These are phyloP conservation scores for Puya raimondii DNA, from an alignment of 176 grass and related monocot species.

Conservation along the genomic window DNA sequence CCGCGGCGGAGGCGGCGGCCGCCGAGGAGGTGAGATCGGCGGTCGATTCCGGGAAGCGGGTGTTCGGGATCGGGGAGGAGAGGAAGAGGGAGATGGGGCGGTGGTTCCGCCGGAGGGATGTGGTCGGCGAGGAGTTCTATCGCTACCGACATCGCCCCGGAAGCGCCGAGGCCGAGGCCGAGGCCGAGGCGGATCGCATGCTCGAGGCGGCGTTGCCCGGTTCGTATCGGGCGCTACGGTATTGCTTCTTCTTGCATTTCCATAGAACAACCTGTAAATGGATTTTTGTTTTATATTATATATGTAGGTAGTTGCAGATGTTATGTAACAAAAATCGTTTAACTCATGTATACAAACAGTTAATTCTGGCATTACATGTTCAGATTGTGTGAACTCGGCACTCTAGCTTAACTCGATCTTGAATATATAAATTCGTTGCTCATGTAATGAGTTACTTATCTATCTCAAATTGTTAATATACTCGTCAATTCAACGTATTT, in stretches of 20 bases:
- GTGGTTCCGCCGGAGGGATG: slow-evolving; percentile 32
- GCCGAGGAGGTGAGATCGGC: slow-evolving; percentile 26
- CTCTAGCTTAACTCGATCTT: no score
- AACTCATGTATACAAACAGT: no score
- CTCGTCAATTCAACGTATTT: no score
- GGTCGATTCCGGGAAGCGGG: slow-evolving; percentile 15
- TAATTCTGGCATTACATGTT: no score
- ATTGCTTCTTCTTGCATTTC: background rate
- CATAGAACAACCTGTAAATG: no score
- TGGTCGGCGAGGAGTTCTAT: slow-evolving; percentile 47
- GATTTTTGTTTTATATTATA: no score
- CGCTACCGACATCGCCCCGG: slow-evolving; percentile 18
- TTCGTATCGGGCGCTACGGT: slow-evolving; percentile 54
- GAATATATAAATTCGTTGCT: no score
- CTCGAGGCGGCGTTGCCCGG: slow-evolving; percentile 23
- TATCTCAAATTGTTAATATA: no score
- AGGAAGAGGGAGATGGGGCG: slow-evolving; percentile 26
- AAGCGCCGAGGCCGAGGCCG: slow-evolving; percentile 7
- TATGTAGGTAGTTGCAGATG: no score
- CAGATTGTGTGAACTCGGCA: no score
- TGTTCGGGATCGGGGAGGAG: slow-evolving; percentile 34
- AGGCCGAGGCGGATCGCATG: slow-evolving; percentile 17
- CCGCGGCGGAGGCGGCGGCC: slow-evolving; percentile 10
- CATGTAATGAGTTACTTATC: no score
- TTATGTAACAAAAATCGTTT: no score